Conservation (phyloP, 768 basidiomycete genomes). For the Sporobolomyces phaffii region DNA sequence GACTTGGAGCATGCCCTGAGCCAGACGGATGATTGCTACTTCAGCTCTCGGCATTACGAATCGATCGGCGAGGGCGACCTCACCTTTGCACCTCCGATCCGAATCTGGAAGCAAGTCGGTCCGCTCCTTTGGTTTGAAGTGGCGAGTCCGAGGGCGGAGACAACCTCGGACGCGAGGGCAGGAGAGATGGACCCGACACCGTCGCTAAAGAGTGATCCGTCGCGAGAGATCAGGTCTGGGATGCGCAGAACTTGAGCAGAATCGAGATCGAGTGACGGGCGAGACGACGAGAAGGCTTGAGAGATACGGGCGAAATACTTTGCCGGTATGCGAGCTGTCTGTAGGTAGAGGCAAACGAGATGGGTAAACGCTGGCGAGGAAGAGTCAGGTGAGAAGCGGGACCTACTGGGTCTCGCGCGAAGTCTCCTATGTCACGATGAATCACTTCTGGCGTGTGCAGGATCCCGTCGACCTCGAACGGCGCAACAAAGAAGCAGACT, state of each 20-base stretch:
- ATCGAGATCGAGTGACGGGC: background rate
- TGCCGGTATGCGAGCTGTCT: constrained; percentile 8
- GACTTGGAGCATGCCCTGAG: constrained; percentile 6
- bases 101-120: background rate
- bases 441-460: constrained; percentile 2
- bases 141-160: background rate
- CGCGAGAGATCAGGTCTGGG: constrained; percentile 31
- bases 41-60: too few species aligned
- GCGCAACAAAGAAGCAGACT: constrained; percentile 1
- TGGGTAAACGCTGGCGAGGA: background rate
- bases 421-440: constrained; percentile 18
- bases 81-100: constrained; percentile 2
- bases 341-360: background rate
- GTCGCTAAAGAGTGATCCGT: constrained; percentile 55
- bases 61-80: background rate
- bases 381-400: background rate
- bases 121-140: too few species aligned
- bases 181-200: constrained; percentile 63
- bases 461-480: background rate
- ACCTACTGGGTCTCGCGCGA: constrained; percentile 3
- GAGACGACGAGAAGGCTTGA: constrained; percentile 20
- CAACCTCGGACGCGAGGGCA: background rate
- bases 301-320: constrained; percentile 31
- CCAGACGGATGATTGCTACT: too few species aligned
- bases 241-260: background rate